These are phyloP conservation scores for Dothidotthia symphoricarpi DNA, from an alignment of 2,329 filamentous ascomycete genomes.

Conservation along the genomic window DNA sequence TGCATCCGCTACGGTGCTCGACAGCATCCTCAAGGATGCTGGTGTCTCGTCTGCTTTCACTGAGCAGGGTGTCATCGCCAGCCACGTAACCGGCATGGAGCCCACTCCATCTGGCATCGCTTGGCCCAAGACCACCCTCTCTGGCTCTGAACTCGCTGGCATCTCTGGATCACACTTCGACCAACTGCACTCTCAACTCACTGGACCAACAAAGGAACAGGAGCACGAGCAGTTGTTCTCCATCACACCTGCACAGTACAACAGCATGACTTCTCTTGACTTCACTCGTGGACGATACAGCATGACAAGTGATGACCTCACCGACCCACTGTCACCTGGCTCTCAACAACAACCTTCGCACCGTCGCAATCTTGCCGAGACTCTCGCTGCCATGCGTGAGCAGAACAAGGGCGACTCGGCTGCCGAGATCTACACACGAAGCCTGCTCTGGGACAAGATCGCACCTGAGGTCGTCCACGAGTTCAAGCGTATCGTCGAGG, in stretches of 20 bases:
- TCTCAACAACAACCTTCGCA: constrained; percentile 53
- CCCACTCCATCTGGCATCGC: constrained; percentile 39
- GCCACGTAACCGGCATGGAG: constrained; percentile 45
- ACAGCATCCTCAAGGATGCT: constrained; percentile 79
- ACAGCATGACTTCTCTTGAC: constrained; percentile 73
- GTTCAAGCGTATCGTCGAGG: constrained; percentile 87
- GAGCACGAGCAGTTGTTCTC: constrained; percentile 85
- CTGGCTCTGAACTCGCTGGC: constrained; percentile 38
- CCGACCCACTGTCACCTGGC: constrained; percentile 38
- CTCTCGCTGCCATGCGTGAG: constrained; percentile 73
- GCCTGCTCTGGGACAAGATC: constrained; percentile 90
- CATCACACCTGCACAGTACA: constrained; percentile 83
- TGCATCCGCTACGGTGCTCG: constrained; percentile 72
- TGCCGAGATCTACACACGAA: constrained; percentile 89
- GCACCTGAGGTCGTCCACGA: constrained; percentile 87
- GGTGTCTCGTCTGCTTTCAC: constrained; percentile 53
- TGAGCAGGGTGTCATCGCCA: constrained; percentile 52
- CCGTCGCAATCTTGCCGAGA: constrained; percentile 74
- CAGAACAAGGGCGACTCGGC: constrained; percentile 67
- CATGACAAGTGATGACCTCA: constrained; percentile 51
- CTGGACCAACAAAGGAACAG: constrained; percentile 72
- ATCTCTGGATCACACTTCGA: constrained; percentile 40
- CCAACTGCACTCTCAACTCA: constrained; percentile 48
- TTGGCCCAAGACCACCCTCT: constrained; percentile 41
- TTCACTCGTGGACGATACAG: constrained; percentile 56